These are phyloP conservation scores for Boletus fagicola DNA, from an alignment of 768 basidiomycete genomes.

Conservation along the genomic window DNA sequence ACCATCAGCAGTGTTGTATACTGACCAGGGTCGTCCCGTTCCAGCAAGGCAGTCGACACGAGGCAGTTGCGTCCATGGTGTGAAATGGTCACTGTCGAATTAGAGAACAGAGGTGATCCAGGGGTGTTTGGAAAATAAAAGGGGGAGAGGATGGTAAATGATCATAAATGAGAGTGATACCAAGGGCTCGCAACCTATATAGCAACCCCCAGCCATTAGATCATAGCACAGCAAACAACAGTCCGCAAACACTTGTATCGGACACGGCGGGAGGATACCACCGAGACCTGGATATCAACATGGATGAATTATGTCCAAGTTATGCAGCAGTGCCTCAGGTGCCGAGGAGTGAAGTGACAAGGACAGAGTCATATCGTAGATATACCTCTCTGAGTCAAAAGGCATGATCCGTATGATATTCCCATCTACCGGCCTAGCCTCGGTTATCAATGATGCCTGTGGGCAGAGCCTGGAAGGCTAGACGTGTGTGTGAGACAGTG, in stretches of 20 bases:
- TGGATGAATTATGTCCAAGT: neutral
- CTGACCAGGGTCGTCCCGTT: constrained; percentile 11
- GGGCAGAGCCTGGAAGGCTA: constrained; percentile 4
- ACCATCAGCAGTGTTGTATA: neutral
- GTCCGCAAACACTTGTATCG: neutral
- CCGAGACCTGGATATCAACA: neutral
- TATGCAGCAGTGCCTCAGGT: neutral
- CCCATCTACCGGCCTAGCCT: neutral
- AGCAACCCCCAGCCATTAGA: constrained; percentile 9
- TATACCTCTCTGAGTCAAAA: neutral
- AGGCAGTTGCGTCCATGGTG: constrained; percentile 9
- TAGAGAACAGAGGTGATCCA: neutral
- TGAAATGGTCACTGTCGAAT: neutral
- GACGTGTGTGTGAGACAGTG: constrained; percentile 11
- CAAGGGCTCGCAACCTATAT: constrained; percentile 19
- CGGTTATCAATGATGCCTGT: neutral
- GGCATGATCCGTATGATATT: neutral
- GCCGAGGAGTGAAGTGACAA: neutral
- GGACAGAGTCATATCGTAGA: neutral
- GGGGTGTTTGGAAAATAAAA: neutral
- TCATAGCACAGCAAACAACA: constrained; percentile 18
- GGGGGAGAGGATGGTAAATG: neutral
- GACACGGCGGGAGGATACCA: constrained; percentile 3
- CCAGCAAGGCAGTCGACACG: neutral
- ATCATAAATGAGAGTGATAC: constrained; percentile 1